These are phyloP conservation scores for Chytridiales sp. DNA, from an alignment of 371 early-diverging fungal genomes.

Conservation along the genomic window DNA sequence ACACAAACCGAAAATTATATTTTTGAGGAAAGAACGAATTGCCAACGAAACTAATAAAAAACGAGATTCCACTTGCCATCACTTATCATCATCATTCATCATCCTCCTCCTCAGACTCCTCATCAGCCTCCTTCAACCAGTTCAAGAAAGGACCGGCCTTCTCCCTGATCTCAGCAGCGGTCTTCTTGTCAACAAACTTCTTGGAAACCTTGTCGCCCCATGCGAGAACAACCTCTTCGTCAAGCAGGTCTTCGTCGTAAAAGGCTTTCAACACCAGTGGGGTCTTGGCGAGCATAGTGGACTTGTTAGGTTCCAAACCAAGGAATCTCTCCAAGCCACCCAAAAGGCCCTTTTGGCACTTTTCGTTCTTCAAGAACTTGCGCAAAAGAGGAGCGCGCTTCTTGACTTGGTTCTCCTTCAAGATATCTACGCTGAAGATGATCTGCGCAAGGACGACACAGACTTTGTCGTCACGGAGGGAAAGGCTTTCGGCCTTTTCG, in stretches of 20 bases:
- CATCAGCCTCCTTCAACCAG: slow-evolving; percentile 75
- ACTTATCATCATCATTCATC: not conserved
- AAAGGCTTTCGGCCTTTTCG: slow-evolving; percentile 74
- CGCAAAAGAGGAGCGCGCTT: slow-evolving; percentile 63
- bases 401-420: slow-evolving; percentile 38
- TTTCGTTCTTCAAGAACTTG: slow-evolving; percentile 70
- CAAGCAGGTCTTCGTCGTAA: slow-evolving; percentile 88
- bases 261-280: slow-evolving; percentile 81
- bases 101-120: slow-evolving; percentile 46
- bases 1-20: too few relatives aligned
- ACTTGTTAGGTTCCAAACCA: slow-evolving; percentile 58
- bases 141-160: slow-evolving; percentile 87
- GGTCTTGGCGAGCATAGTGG: slow-evolving; percentile 64
- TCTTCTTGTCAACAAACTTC: slow-evolving; percentile 80
- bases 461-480: slow-evolving; percentile 66
- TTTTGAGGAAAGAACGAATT: too few relatives aligned
- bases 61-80: too few relatives aligned
- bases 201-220: slow-evolving; percentile 91
- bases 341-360: slow-evolving; percentile 82
- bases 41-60: too few relatives aligned
- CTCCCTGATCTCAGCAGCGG: slow-evolving; percentile 70
- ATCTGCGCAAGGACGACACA: slow-evolving; percentile 42
- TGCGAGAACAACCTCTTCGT: slow-evolving; percentile 83
- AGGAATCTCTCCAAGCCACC: slow-evolving; percentile 93
- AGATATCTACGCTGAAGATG: slow-evolving; percentile 41